Conservation (phyloP, 1,284 basidiomycete genomes). For the Clitocybe nebularis region DNA sequence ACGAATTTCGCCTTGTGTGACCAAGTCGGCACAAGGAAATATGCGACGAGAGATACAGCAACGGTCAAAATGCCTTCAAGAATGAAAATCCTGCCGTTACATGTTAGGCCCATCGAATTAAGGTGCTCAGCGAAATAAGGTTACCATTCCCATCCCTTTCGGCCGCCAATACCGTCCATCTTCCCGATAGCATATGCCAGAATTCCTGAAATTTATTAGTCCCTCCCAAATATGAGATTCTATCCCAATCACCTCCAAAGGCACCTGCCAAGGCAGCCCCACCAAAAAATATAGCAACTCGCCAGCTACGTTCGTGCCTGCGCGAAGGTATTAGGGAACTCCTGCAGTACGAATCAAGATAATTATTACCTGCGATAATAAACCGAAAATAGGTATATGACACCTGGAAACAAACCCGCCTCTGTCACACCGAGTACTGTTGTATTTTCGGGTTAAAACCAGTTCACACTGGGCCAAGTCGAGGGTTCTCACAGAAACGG, state of each 20-base stretch:
- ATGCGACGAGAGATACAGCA: slow-evolving; percentile 42
- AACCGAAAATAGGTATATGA: slow-evolving; percentile 57
- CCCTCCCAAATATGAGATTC: not conserved
- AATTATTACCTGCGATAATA: slow-evolving; percentile 47
- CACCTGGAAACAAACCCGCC: slow-evolving; percentile 60
- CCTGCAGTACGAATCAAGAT: not conserved
- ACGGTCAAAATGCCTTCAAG: slow-evolving; percentile 55
- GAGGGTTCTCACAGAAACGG: slow-evolving; percentile 38
- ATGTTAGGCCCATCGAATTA: not conserved
- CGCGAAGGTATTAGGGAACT: not conserved
- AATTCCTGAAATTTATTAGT: slow-evolving; percentile 33
- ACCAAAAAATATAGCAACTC: slow-evolving; percentile 60
- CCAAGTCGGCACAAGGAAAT: slow-evolving; percentile 57
- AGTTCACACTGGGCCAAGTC: not conserved
- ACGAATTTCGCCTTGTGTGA: slow-evolving; percentile 54
- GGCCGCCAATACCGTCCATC: slow-evolving; percentile 57
- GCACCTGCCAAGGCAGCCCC: slow-evolving; percentile 55
- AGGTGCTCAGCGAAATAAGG: not conserved
- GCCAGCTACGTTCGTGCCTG: slow-evolving; percentile 54
- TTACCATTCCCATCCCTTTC: slow-evolving; percentile 52
- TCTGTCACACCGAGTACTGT: slow-evolving; percentile 52
- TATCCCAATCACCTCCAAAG: slow-evolving; percentile 41
- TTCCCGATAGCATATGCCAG: slow-evolving; percentile 54
- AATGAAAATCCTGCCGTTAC: slow-evolving; percentile 51
- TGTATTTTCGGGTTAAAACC: slow-evolving; percentile 7